A percentile compares a stretch with the other conserved stretches of the same genome.
Conservation (phyloP, 768 basidiomycete species). For the Paxillus involutus region DNA sequence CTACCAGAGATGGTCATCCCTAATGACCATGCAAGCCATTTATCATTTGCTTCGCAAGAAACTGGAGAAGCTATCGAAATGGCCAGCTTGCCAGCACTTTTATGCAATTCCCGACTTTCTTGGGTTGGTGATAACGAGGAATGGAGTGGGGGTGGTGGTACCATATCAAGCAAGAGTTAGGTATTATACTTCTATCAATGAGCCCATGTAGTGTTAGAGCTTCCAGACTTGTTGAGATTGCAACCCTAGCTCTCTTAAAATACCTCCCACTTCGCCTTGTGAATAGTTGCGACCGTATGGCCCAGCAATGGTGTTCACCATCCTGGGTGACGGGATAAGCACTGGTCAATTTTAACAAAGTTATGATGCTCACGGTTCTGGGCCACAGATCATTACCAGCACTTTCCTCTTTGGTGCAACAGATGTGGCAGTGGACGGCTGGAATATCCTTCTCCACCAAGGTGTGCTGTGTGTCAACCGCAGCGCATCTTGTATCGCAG, state of each 20-base stretch:
- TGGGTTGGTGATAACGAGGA: background rate
- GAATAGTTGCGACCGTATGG: conserved; percentile 75
- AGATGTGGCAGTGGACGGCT: conserved; percentile 1
- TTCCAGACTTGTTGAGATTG: conserved; percentile 68
- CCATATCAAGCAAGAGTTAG: background rate
- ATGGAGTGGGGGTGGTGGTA: background rate
- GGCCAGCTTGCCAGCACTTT: background rate
- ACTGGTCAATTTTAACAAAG: background rate
- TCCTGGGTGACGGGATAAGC: conserved; percentile 41
- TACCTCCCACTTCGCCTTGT: conserved; percentile 69
- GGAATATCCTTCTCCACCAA: conserved; percentile 33
- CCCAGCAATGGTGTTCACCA: conserved; percentile 74
- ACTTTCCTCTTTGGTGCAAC: conserved; percentile 37
- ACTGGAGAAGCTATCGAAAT: background rate
- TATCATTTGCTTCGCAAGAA: background rate
- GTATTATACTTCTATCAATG: background rate
- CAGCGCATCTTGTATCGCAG: conserved; percentile 45
- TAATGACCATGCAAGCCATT: background rate
- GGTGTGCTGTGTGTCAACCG: conserved; percentile 22
- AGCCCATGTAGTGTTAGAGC: conserved; percentile 36
- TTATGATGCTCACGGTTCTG: conserved; percentile 61
- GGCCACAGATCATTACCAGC: conserved; percentile 80
- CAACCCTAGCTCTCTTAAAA: conserved; percentile 64
- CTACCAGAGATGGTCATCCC: background rate
- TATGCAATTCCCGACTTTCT: background rate